Conservation (phyloP, 768 basidiomycete species). For the Termitomyces sp. region DNA sequence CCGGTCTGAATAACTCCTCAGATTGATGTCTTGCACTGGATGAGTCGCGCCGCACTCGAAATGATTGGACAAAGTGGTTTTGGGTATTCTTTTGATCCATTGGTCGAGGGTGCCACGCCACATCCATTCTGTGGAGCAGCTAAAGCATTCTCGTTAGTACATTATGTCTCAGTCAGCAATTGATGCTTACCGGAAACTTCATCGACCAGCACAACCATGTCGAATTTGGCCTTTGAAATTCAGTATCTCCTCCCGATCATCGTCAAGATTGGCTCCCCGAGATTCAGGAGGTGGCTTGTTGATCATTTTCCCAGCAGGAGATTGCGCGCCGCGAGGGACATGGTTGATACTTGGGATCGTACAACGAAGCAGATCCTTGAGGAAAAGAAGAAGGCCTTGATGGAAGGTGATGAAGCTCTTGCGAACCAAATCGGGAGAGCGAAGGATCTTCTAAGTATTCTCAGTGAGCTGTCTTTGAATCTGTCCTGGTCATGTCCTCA, state of each 20-base stretch:
- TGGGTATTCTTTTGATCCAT: conserved; percentile 14
- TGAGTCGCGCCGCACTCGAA: conserved; percentile 11
- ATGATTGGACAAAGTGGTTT: conserved; percentile 13
- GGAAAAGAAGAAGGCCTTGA: conserved; percentile 3
- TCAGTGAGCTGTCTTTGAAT: not conserved
- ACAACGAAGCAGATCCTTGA: conserved; percentile 3
- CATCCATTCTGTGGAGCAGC: conserved; percentile 5
- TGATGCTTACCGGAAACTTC: not conserved
- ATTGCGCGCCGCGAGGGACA: not conserved
- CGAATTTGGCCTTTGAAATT: not conserved
- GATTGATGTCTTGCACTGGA: conserved; percentile 15
- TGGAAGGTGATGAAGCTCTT: conserved; percentile 3
- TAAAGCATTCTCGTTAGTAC: conserved; percentile 4
- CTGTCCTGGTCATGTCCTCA: not conserved
- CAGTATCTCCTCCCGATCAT: not conserved
- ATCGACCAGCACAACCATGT: not conserved
- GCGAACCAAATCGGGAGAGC: not conserved
- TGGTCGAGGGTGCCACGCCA: not conserved
- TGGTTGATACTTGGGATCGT: conserved; percentile 1
- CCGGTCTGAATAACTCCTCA: conserved; percentile 1
- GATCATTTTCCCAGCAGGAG: conserved; percentile 4
- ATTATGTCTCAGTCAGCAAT: not conserved
- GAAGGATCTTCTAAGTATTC: not conserved
- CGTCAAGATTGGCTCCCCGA: not conserved
- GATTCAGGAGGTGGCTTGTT: conserved; percentile 9